These are phyloP conservation scores for Flaveria linearis DNA, from an alignment of 129 eudicot species.

Conservation along the genomic window DNA sequence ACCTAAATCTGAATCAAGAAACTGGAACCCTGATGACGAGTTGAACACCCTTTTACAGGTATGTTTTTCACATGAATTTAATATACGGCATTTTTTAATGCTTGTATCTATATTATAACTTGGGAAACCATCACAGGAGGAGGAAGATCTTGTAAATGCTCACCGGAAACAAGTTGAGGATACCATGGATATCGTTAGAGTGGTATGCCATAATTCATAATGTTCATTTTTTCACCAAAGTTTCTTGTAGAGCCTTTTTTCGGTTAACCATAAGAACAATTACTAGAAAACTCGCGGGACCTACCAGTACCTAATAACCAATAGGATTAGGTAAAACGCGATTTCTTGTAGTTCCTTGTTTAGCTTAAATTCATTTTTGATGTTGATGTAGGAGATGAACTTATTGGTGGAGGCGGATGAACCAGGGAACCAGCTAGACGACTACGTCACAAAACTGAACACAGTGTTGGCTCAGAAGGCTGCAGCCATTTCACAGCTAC, in stretches of 20 bases:
- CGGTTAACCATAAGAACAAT: background rate
- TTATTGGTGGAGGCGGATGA: slow-evolving; percentile 91
- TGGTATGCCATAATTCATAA: slow-evolving; percentile 43
- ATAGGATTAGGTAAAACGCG: no score
- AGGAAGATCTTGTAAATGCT: slow-evolving; percentile 97
- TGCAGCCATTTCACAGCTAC: slow-evolving; percentile 75
- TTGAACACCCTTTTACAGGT: slow-evolving; percentile 79
- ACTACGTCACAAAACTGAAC: slow-evolving; percentile 71
- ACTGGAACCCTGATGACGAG: slow-evolving; percentile 60
- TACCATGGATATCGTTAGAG: slow-evolving; percentile 95
- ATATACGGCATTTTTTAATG: background rate
- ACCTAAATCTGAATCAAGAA: slow-evolving; percentile 56
- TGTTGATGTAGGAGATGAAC: slow-evolving; percentile 78
- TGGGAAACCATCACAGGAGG: slow-evolving; percentile 58
- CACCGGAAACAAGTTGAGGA: slow-evolving; percentile 97
- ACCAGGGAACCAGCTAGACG: slow-evolving; percentile 91
- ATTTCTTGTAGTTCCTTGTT: background rate
- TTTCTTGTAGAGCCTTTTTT: background rate
- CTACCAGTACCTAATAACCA: no score
- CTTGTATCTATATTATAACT: background rate
- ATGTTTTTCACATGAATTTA: background rate
- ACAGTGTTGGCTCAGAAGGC: slow-evolving; percentile 87
- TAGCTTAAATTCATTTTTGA: background rate
- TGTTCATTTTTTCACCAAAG: background rate
- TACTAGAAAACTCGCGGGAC: no score